Base-by-base conservation (phyloP, 2,329 filamentous ascomycete genomes). In the Exophiala lecanii-corni region DNA sequence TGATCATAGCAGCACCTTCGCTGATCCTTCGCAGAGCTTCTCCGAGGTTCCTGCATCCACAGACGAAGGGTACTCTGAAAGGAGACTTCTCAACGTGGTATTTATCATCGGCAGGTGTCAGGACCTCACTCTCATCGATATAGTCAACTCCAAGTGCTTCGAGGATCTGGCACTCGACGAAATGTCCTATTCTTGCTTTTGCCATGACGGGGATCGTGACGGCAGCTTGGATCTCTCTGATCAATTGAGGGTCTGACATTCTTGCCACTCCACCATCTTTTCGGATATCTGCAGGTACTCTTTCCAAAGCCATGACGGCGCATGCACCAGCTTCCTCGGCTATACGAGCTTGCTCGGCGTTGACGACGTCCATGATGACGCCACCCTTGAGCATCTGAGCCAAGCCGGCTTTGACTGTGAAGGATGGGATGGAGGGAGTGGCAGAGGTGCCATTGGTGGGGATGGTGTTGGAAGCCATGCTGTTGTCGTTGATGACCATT, bases 141-240 rank as follows among this genome's bases (percentile, higher is more conserved):
- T 95, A 98, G 74, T 98, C 92, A 58, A 97, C 85, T 50, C 87
- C 89, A 41, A 97, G 82, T 45, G 87, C 81, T 75, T 97, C 86
- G 61, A 98, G 85, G 70, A 98, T 94, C 75, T 86, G 91, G 73
- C 89, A 96, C 74, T 98, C 92, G 59, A 96, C 91, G 57, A 96
- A 89, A 72, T 98, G 92, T 26, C 92, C 92, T 63, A 97, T 98
- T 62, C 92, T 81, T 17, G 91, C 91, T 73, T 98, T 98, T 53
- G 92, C 92, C 92, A 98, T 97, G 67, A 98, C 92, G 57, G 92
- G 92, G 59, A 97, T 96, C 41, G 91, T 97, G 35, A 97, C 92
- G 30, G 89, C 82, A 2, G 76, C 80, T 81, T 96, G 94, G 65
- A 98, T 97, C 67, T 89, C 86, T 69, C 85, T 84, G 76, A 97